Base-by-base conservation (phyloP, 1,284 basidiomycete genomes). In the Ceratobasidium papillatum region DNA sequence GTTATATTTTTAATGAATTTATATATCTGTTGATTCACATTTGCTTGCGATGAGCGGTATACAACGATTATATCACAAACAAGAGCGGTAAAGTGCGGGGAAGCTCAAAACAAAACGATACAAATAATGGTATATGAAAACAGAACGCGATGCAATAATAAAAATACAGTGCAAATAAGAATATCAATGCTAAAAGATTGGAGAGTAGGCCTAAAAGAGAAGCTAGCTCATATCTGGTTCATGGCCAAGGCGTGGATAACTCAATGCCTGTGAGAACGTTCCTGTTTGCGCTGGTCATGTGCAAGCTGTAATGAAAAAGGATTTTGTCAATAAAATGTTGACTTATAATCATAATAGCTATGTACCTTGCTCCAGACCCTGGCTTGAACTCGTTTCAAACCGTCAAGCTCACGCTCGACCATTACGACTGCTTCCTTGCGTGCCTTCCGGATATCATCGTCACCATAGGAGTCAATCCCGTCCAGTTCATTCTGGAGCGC, bases 401-500 rank as follows among this genome's bases (percentile, higher is more conserved):
- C 64, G 3, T 66, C 64, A 1, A 66, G 49, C 49, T 47, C 64
- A 25, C 30, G 32, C 64, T 66, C 47, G 34, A 66, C 30, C 4
- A n/a, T 38, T 4, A 22, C n/a, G 32, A 36, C 64, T 9, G 49
- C 64, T 4, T 3, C 64, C n/a, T 54, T 66, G 49, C 64, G 64
- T 7, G 64, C 64, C 30, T 54, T 52, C 19, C 64, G 32, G 19
- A 71, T 30, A 8, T 27, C 38, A 7, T 41, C 17, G 41, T 71
- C 54, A 7, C 36, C 34, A n/a, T 71, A 19, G 12, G 66, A 58
- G 17, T 30, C 17, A 25, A 59, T 34, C 0, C 25, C 54, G 54
- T 58, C 52, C 8, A 71, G 66, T 19, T 34, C 30, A 38, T 7
- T 59, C 30, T 59, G 66, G 27, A 71, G 52, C 0, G 4, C 25